Conservation (phyloP, 2,329 filamentous ascomycete species). For the Emydomyces testavorans region DNA sequence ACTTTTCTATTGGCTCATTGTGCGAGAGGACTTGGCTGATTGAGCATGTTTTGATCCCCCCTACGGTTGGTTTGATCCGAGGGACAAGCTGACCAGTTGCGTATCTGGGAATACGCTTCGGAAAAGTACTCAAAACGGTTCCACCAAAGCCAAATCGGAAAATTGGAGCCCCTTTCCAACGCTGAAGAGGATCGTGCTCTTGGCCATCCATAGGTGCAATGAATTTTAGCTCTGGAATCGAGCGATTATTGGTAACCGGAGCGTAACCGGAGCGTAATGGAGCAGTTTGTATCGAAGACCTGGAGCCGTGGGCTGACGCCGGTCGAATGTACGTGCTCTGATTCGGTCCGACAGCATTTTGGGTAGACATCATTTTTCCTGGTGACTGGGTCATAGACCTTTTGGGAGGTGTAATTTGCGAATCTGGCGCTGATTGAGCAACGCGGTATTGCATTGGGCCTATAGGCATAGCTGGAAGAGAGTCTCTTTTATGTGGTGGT, state of each 20-base stretch:
- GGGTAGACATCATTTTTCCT: constrained; percentile 41
- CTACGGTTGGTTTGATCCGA: constrained; percentile 69
- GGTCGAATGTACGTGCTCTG: constrained; percentile 42
- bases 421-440: constrained; percentile 13
- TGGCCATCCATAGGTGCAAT: constrained; percentile 46
- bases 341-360: constrained; percentile 33
- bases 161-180: constrained; percentile 83
- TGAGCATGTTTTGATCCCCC: constrained; percentile 66
- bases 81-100: constrained; percentile 60
- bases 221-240: constrained; percentile 43
- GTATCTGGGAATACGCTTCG: constrained; percentile 78
- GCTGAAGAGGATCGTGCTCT: constrained; percentile 61
- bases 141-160: constrained; percentile 85
- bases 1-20: constrained; percentile 61
- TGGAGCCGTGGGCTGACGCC: constrained; percentile 43
- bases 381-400: constrained; percentile 51
- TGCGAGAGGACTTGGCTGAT: constrained; percentile 63
- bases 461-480: background rate
- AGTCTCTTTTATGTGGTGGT: constrained; percentile 1
- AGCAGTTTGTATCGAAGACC: constrained; percentile 25
- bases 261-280: constrained; percentile 18
- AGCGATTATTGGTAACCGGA: constrained; percentile 27
- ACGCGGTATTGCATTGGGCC: background rate
- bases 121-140: constrained; percentile 70
- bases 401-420: constrained; percentile 31